phyloP scores from a whole-genome alignment of 1,284 basidiomycete species.

The Tilletia indica region DNA sequence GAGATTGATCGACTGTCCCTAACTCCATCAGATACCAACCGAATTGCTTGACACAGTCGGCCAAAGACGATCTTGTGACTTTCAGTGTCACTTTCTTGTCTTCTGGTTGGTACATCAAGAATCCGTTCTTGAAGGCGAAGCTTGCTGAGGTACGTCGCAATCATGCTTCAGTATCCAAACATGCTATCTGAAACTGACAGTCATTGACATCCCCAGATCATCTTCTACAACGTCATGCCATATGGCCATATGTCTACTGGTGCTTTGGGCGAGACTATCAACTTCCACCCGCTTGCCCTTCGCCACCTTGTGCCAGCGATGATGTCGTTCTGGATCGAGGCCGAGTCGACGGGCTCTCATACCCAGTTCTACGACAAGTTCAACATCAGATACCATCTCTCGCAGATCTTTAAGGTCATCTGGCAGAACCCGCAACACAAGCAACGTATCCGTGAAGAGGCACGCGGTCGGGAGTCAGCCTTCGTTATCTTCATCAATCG shows the following conservation, averaged over 20 bases:
- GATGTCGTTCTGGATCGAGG: conserved; percentile 95
- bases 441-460: conserved; percentile 42
- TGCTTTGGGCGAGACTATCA: conserved; percentile 76
- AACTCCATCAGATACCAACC: conserved; percentile 64
- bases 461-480: conserved; percentile 32
- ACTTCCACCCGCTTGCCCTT: conserved; percentile 79
- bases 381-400: conserved; percentile 64
- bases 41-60: conserved; percentile 73
- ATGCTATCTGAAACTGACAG: neutral
- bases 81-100: conserved; percentile 90
- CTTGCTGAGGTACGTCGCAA: conserved; percentile 73
- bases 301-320: conserved; percentile 86
- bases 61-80: conserved; percentile 76
- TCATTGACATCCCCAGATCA: conserved; percentile 63
- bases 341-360: conserved; percentile 93
- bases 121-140: conserved; percentile 97
- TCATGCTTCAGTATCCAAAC: neutral
- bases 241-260: conserved; percentile 75
- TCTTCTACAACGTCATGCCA: conserved; percentile 78
- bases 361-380: conserved; percentile 99
- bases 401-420: conserved; percentile 50
- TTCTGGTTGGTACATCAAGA: conserved; percentile 96
- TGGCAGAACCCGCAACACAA: conserved; percentile 52
- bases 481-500: conserved; percentile 88
- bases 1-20: neutral